phyloP scores from a whole-genome alignment of 208 protist genomes.

The Leptomonas pyrrhocoris region DNA sequence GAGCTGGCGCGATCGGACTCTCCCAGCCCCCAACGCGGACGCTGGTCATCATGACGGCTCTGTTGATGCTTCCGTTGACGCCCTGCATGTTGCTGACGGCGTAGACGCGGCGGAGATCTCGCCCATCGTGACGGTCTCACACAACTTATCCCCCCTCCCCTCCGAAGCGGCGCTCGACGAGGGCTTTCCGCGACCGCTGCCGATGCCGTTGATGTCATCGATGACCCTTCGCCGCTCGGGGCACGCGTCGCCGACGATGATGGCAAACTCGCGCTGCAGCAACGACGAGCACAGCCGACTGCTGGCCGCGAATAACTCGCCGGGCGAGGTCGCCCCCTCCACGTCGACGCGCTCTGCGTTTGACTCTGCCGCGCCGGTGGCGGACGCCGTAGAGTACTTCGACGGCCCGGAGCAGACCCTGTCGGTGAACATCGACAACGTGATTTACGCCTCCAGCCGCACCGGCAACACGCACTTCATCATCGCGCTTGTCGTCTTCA shows the following conservation, averaged over 20 bases:
- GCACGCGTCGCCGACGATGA: constrained; percentile 5
- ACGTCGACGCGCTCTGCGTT: constrained; percentile 5
- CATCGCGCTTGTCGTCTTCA: constrained; percentile 90
- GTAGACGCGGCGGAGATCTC: not conserved
- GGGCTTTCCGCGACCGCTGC: constrained; percentile 1
- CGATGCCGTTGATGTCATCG: constrained; percentile 15
- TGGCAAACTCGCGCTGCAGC: not conserved
- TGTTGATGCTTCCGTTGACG: not conserved
- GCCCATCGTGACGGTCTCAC: constrained; percentile 7
- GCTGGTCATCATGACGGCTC: not conserved
- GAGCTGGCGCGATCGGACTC: constrained; percentile 7
- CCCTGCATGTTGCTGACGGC: not conserved
- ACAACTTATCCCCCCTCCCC: not conserved
- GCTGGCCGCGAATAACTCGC: not conserved
- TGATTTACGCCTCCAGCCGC: constrained; percentile 77
- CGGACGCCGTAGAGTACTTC: constrained; percentile 9
- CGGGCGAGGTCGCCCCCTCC: not conserved
- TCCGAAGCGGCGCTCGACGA: not conserved
- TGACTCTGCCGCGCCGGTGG: not conserved
- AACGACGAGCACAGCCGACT: constrained; percentile 18
- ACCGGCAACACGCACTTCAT: constrained; percentile 85
- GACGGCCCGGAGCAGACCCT: constrained; percentile 28
- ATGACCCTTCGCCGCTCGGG: constrained; percentile 10
- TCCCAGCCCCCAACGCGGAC: not conserved
- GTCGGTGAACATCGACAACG: constrained; percentile 60